Conservation (phyloP, 2,329 filamentous ascomycete genomes). For the Trichoderma lentiforme region DNA sequence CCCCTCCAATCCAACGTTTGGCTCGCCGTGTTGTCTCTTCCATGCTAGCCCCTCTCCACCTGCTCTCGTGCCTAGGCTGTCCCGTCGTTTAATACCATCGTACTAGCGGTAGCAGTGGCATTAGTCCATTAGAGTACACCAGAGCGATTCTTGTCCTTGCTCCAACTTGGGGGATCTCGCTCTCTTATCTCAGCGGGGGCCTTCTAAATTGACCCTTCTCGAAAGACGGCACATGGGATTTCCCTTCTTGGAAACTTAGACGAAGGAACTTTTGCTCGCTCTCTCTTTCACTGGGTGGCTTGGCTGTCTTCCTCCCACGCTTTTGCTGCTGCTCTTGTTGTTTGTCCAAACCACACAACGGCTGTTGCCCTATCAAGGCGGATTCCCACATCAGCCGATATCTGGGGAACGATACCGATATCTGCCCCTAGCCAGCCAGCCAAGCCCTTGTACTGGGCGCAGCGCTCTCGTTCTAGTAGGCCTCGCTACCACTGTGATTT, state of each 20-base stretch:
- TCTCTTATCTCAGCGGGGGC: slow-evolving; percentile 22
- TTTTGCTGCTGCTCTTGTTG: slow-evolving; percentile 8
- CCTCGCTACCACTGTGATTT: slow-evolving; percentile 12
- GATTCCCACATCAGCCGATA: slow-evolving; percentile 23
- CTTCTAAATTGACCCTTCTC: slow-evolving; percentile 10
- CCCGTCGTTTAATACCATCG: slow-evolving; percentile 10
- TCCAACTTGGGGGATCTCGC: slow-evolving; percentile 16
- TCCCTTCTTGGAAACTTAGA: slow-evolving; percentile 36
- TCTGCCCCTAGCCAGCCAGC: slow-evolving; percentile 13
- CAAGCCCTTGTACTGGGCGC: slow-evolving; percentile 13
- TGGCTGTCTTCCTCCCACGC: slow-evolving; percentile 26
- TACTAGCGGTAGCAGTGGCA: slow-evolving; percentile 4
- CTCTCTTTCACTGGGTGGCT: slow-evolving; percentile 33
- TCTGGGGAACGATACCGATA: slow-evolving; percentile 24
- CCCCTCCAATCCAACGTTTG: slow-evolving; percentile 17
- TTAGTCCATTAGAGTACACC: not conserved
- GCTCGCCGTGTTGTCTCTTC: slow-evolving; percentile 17
- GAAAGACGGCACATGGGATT: slow-evolving; percentile 31
- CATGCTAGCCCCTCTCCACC: slow-evolving; percentile 18
- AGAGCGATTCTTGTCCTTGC: not conserved
- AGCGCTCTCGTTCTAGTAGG: slow-evolving; percentile 12
- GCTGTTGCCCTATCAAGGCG: slow-evolving; percentile 22
- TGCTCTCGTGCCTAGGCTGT: slow-evolving; percentile 18
- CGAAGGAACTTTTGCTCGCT: slow-evolving; percentile 42
- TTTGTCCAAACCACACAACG: slow-evolving; percentile 14